Evolutionary conservation across 2,329 filamentous ascomycete genomes (phyloP), one percentile per base, ranked within the genome.

Genomic region (Ilyonectria sp.): DNA sequence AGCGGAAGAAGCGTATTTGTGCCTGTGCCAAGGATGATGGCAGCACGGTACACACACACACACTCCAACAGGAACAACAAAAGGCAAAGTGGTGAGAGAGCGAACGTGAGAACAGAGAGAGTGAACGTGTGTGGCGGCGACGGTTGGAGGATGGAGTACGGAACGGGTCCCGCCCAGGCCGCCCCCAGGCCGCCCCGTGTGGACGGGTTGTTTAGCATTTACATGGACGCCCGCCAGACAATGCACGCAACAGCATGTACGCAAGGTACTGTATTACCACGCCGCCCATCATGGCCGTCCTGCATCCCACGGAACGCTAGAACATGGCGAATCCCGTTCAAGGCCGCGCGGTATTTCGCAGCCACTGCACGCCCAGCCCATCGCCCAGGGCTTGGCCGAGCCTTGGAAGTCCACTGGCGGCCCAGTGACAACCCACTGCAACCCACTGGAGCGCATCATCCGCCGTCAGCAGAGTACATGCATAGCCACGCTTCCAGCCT

Each of bases 401-500:
- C 33, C 33, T 54, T 23, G 52, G 52, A 54, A 33, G 19, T 37
- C 49, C 49, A 33, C 46, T 26, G 13, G 47, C 50, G 26, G 26
- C 52, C 17, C n/a, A 37, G 40, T 8, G 15, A n/a, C 15, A 43
- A 9, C 31, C 8, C 7, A 17, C n/a, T 40, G n/a, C 37, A n/a
- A 43, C 33, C 40, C 50, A 61, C 59, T 61, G 52, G 50, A 56
- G 37, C 52, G 43, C 60, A 56, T 63, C 49, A 53, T 33, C 49
- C 35, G 26, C 15, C 21, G 60, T 57, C 52, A 63, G 60, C 52
- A 50, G 52, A 11, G 50, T 35, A 23, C 50, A 53, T 53, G 60
- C 60, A 63, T 63, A 63, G 60, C 60, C 60, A 63, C 60, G 29
- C 44, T 56, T 21, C 31, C 10, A 47, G 44, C 21, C 44, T 29